Evolutionary conservation across 306 rosid genomes (phyloP).

Genomic region (Cicer bijugum): DNA sequence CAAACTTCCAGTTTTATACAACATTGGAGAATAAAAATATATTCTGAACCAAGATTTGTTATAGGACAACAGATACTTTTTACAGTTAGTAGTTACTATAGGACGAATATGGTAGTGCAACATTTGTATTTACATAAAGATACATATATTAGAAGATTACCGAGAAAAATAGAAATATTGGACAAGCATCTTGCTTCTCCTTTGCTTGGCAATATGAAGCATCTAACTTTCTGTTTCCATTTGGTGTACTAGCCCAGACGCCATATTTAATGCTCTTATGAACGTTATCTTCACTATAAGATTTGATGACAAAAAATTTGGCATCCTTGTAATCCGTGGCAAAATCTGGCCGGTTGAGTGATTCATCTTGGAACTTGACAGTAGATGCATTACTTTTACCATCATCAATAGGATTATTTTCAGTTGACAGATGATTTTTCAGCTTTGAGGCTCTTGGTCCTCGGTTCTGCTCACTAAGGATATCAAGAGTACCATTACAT

Average conservation of each 20-base stretch:
- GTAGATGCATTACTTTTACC: conserved; percentile 48
- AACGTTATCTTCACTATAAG: conserved; percentile 89
- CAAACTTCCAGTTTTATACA: background rate
- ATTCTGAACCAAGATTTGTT: conserved; percentile 25
- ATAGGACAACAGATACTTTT: conserved; percentile 16
- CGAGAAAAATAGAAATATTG: conserved; percentile 75
- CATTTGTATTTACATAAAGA: conserved; percentile 19
- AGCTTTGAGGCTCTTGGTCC: conserved; percentile 88
- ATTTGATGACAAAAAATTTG: conserved; percentile 79
- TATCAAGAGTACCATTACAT: conserved; percentile 73
- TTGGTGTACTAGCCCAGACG: conserved; percentile 94
- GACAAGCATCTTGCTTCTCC: conserved; percentile 75
- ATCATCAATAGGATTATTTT: conserved; percentile 57
- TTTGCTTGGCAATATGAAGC: conserved; percentile 73
- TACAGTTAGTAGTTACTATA: background rate
- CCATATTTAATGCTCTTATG: conserved; percentile 92
- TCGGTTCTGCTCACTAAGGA: conserved; percentile 81
- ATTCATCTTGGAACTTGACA: conserved; percentile 59
- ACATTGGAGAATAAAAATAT: background rate
- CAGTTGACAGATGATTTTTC: conserved; percentile 60
- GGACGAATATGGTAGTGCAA: conserved; percentile 6
- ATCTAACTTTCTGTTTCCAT: conserved; percentile 84
- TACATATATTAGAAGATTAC: conserved; percentile 51
- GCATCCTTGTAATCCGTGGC: conserved; percentile 71
- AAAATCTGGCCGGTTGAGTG: conserved; percentile 66